Percentiles rank a stretch among this genome's conserved stretches.
Evolutionary conservation across 441 rosid genomes (phyloP).

Genomic region (Populus trichocarpa): DNA sequence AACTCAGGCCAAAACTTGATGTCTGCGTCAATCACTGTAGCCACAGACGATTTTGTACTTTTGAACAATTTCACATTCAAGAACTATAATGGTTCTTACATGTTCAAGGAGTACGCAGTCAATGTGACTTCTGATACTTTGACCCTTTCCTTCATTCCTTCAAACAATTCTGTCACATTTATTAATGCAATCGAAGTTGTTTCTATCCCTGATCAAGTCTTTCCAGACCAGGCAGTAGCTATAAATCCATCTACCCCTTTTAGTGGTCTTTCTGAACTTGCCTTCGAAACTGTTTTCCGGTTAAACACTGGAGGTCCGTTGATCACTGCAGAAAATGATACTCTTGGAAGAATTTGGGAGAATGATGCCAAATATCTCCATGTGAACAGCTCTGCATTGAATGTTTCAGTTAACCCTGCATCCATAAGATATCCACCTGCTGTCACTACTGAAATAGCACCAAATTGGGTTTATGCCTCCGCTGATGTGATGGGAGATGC

Average conservation of each 20-base stretch:
- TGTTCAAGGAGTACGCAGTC: constrained; percentile 89
- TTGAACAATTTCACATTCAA: constrained; percentile 75
- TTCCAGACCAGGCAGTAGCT: constrained; percentile 71
- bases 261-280: constrained; percentile 64
- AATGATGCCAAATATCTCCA: constrained; percentile 73
- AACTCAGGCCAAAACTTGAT: constrained; percentile 50
- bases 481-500: constrained; percentile 87
- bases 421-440: constrained; percentile 49
- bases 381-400: constrained; percentile 74
- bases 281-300: constrained; percentile 83
- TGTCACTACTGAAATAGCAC: constrained; percentile 62
- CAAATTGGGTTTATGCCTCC: constrained; percentile 83
- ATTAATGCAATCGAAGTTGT: constrained; percentile 91
- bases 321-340: constrained; percentile 80
- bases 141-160: constrained; percentile 66
- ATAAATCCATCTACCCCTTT: constrained; percentile 61
- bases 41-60: constrained; percentile 76
- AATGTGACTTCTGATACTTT: constrained; percentile 67
- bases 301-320: constrained; percentile 90
- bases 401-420: constrained; percentile 57
- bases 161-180: constrained; percentile 67
- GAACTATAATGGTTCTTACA: constrained; percentile 46
- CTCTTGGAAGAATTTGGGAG: constrained; percentile 87
- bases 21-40: constrained; percentile 59
- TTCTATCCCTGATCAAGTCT: constrained; percentile 62